phyloP scores from a whole-genome alignment of 257 asterid species.

The Marsdenia floribunda region DNA sequence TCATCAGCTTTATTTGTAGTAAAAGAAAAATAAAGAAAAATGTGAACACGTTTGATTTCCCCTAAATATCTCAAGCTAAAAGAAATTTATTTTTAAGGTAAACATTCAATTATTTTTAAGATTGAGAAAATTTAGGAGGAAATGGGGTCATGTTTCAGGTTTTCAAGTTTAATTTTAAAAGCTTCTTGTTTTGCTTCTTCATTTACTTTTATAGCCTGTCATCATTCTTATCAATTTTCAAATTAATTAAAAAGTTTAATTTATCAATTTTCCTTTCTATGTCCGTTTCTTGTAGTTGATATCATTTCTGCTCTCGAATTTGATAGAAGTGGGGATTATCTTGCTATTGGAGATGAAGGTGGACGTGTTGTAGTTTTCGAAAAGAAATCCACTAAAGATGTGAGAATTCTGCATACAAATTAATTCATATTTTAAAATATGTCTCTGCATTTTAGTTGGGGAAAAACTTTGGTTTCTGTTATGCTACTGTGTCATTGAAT shows the following conservation, averaged over 20 bases:
- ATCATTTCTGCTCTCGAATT: constrained; percentile 65
- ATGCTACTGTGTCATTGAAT: neutral
- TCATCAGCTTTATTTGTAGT: neutral
- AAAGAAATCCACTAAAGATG: constrained; percentile 46
- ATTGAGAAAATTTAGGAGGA: neutral
- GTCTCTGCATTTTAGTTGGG: neutral
- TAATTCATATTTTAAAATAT: neutral
- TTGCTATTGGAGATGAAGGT: constrained; percentile 81
- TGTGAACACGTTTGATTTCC: neutral
- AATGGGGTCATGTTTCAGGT: neutral
- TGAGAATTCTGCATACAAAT: constrained; percentile 29
- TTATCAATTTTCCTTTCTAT: constrained; percentile 5
- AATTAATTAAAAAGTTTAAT: too few species aligned
- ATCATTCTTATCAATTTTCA: too few species aligned
- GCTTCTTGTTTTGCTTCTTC: neutral
- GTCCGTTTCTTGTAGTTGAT: constrained; percentile 47
- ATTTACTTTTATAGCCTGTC: neutral
- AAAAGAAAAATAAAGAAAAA: neutral
- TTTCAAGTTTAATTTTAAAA: neutral
- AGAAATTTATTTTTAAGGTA: neutral
- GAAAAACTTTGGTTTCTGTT: neutral
- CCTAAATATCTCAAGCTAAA: neutral
- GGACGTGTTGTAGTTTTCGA: constrained; percentile 76
- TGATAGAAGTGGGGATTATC: constrained; percentile 57
- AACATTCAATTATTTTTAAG: neutral